Base-by-base conservation (phyloP, 2,329 filamentous ascomycete species). In the Ophiostoma sp. region DNA sequence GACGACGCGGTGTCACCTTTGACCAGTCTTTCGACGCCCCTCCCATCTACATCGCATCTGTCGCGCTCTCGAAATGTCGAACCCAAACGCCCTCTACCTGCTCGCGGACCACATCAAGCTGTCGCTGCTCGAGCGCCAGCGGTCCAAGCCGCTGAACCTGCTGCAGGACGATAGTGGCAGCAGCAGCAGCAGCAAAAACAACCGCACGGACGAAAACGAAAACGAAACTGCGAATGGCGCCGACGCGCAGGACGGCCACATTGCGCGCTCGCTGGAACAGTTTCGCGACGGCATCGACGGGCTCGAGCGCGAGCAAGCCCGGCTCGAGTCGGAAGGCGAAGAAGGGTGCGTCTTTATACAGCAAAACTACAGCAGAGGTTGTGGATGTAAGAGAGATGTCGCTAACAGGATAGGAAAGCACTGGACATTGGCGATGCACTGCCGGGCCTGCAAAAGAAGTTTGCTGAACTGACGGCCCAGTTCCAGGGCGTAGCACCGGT, bases 31-130 rank as follows among this genome's bases (percentile, higher is more conserved):
- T 27, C 27, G 27, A 27, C 27, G 27, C 27, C 27, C 27, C 27
- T 27, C 27, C 27, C 27, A 27, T 27, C 27, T 27, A 27, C 27
- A 27, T 27, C 27, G 42, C 42, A 45, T 45, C 42, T 45, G 9
- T 45, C 42, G 42, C 14, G 14, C 64, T n/a, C 9, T 58, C 14
- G 44, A 40, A 9, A 85, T 85, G 84, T 80, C 83, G 71, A 88
- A 84, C 73, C 79, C 85, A 52, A 88, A 87, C 75, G 93, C 97
- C 78, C 89, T 98, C 73, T 92, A 93, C 77, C 89, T 98, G 67
- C 87, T 98, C 69, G 92, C 93, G 75, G 95, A 99, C 80, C 94
- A 98, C 79, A 91, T 98, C 83, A 97, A 98, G 80, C 87, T 98
- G 71, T 97, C 93, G 14, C 85, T 99, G 16, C 87, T 98, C 40